phyloP scores from a whole-genome alignment of 208 protist genomes.

The Leishmania guyanensis region DNA sequence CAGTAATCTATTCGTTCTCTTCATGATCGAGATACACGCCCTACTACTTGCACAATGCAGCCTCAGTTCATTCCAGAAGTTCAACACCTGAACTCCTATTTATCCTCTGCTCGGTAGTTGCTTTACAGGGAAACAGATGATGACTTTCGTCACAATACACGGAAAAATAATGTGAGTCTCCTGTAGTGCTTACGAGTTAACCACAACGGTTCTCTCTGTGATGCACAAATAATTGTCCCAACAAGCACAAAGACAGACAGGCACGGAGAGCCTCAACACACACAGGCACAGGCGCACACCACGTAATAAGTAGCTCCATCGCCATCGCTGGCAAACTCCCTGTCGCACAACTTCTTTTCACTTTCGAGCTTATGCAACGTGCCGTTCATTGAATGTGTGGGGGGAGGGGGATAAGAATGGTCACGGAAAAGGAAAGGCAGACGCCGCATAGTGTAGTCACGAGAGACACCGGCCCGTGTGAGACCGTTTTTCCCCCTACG shows the following conservation, averaged over 20 bases:
- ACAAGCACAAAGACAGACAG: neutral
- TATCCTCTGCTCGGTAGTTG: neutral
- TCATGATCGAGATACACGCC: neutral
- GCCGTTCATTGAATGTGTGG: neutral
- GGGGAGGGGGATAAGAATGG: neutral
- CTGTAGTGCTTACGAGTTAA: conserved; percentile 14
- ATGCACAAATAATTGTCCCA: neutral
- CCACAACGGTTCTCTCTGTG: neutral
- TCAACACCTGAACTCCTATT: neutral
- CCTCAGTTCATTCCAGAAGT: neutral
- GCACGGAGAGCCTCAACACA: neutral
- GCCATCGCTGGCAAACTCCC: neutral
- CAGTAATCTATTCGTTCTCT: neutral
- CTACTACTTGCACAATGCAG: neutral
- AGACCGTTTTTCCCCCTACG: conserved; percentile 6
- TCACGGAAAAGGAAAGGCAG: neutral
- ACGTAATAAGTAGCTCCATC: neutral
- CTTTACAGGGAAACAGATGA: neutral
- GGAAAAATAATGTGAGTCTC: neutral
- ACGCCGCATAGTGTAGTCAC: neutral
- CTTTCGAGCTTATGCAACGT: neutral
- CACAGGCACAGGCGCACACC: neutral
- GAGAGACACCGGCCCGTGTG: neutral
- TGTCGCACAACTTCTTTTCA: neutral
- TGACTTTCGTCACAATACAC: neutral